Conservation (phyloP, 352 stramenopile species). For the Globisporangium okanoganense region DNA sequence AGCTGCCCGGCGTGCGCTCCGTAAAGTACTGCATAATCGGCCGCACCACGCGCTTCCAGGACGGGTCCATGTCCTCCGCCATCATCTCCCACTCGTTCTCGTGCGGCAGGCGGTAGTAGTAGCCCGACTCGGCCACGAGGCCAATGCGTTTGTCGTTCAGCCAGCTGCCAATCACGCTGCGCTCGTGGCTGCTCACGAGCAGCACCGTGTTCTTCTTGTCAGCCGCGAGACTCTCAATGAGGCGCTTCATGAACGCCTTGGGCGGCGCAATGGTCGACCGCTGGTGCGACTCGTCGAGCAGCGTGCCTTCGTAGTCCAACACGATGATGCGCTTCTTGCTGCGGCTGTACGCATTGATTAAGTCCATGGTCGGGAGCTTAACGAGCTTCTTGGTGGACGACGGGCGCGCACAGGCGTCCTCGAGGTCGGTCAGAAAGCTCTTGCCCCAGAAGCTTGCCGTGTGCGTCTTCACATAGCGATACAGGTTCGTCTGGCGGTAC, state of each 20-base stretch:
- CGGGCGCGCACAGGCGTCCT: conserved; percentile 28
- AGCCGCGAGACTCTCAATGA: conserved; percentile 21
- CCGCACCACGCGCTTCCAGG: conserved; percentile 75
- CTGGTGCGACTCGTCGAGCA: conserved; percentile 22
- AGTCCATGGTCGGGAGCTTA: conserved; percentile 57
- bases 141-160: conserved; percentile 69
- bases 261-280: conserved; percentile 34
- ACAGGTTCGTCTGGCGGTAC: conserved; percentile 86
- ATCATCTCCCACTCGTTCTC: conserved; percentile 70
- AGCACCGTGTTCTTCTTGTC: conserved; percentile 73
- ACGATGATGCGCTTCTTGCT: conserved; percentile 84
- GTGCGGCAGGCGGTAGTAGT: conserved; percentile 69
- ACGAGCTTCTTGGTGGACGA: conserved; percentile 46
- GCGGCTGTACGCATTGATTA: conserved; percentile 50
- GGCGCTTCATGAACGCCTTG: conserved; percentile 51
- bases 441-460: conserved; percentile 82
- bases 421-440: conserved; percentile 73
- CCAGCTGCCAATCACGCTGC: conserved; percentile 87
- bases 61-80: conserved; percentile 48
- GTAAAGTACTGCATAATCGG: conserved; percentile 75
- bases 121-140: conserved; percentile 67
- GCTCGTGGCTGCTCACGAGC: conserved; percentile 68
- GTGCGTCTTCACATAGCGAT: conserved; percentile 84
- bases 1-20: conserved; percentile 67
- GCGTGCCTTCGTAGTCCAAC: conserved; percentile 83